Base-by-base conservation (phyloP, 345 rosid genomes). In the Lagerstroemia speciosa region DNA sequence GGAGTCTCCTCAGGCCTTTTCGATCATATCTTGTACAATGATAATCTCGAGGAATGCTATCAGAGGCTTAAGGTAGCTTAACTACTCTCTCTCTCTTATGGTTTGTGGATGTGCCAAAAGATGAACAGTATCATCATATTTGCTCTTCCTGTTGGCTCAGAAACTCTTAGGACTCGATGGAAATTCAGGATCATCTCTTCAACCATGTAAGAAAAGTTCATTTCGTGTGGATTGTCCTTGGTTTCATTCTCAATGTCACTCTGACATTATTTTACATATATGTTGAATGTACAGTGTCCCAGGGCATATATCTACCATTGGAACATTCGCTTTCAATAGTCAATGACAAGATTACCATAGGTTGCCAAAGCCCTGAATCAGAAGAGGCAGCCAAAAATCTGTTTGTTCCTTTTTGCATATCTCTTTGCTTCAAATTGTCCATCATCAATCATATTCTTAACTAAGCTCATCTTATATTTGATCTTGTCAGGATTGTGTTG, bases 31-130 rank as follows among this genome's bases (percentile, higher is more conserved):
- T 67, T 91, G 69, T 73, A 67, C 66, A 94, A 94, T 63, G 96
- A 89, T 79, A 70, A 87, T 37, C 96, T 91, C 8, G 87, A 86
- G 26, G 86, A 88, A 26, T 94, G 99, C 76, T 94, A 89, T 29
- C 79, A 77, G 82, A 77, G 52, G 41, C 96, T 93, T 66, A 93
- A 90, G 92, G 98, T 93, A 79, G 79, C 75, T 19, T 69, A 14
- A 20, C 52, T 52, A 26, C 61, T 67, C 74, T 30, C 8, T 22
- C 11, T 27, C 68, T 6, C 30, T 34, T 36, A 43, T 27, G 6
- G 29, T 32, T 7, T 27, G 48, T 65, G 40, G n/a, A 31, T 1
- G 26, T 19, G 27, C 27, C 41, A 17, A 3, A n/a, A 32, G 17
- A 30, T 61, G 3, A 22, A 72, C 27, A 6, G 30, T 8, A 38